phyloP scores from a whole-genome alignment of 345 rosid genomes.

The Sisymbrium irio region DNA sequence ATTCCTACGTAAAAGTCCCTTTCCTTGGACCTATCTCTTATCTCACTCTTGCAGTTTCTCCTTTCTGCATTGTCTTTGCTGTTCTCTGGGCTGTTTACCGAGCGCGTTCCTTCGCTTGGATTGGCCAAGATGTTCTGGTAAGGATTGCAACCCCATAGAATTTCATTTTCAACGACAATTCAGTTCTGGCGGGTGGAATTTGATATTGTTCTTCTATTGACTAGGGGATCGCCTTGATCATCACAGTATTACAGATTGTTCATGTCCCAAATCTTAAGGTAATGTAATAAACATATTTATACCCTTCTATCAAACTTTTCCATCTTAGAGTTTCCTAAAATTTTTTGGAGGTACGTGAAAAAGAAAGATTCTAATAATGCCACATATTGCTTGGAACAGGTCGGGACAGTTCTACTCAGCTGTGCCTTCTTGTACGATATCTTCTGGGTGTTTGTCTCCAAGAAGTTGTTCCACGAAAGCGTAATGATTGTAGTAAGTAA shows the following conservation, averaged over 20 bases:
- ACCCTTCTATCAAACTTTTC: not conserved
- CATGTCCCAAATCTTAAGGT: slow-evolving; percentile 98
- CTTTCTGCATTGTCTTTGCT: slow-evolving; percentile 88
- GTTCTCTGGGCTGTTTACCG: slow-evolving; percentile 90
- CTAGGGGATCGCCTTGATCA: slow-evolving; percentile 91
- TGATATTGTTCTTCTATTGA: slow-evolving; percentile 26
- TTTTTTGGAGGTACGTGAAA: not conserved
- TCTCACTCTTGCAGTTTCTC: slow-evolving; percentile 84
- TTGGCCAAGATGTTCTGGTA: slow-evolving; percentile 98
- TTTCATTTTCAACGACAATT: not conserved
- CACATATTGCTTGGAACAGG: slow-evolving; percentile 50
- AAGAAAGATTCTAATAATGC: slow-evolving; percentile 3
- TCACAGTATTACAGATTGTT: slow-evolving; percentile 95
- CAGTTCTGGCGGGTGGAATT: not conserved
- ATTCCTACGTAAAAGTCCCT: slow-evolving; percentile 76
- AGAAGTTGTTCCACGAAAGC: slow-evolving; percentile 91
- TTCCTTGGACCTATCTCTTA: slow-evolving; percentile 80
- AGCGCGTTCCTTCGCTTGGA: slow-evolving; percentile 68
- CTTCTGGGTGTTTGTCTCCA: slow-evolving; percentile 98
- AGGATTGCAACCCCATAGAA: slow-evolving; percentile 31
- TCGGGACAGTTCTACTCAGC: slow-evolving; percentile 93
- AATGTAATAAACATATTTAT: slow-evolving; percentile 1
- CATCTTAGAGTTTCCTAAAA: not conserved
- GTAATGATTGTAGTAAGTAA: slow-evolving; percentile 97
- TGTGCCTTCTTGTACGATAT: slow-evolving; percentile 96